These are phyloP conservation scores for Danielia reshetovae DNA, from an alignment of 805 yeast genomes.

Conservation along the genomic window DNA sequence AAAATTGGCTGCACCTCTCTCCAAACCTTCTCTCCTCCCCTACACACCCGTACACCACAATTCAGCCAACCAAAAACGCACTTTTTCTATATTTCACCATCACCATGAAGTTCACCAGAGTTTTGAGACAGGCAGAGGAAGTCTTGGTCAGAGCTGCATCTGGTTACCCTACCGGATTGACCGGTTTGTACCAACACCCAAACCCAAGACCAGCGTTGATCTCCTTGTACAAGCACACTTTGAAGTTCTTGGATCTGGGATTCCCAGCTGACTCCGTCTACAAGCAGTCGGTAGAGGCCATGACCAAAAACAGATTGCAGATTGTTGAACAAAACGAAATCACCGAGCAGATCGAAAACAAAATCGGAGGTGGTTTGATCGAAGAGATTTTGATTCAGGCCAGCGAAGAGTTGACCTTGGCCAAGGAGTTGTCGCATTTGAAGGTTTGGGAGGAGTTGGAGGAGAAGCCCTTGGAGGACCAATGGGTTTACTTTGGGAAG, in stretches of 20 bases:
- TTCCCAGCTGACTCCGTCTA: conserved; percentile 75
- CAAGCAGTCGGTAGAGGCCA: conserved; percentile 65
- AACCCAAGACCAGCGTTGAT: conserved; percentile 77
- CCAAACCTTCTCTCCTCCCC: neutral
- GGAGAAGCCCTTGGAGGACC: conserved; percentile 76
- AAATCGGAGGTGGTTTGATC: conserved; percentile 78
- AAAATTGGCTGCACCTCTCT: conserved; percentile 6
- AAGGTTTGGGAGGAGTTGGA: conserved; percentile 77
- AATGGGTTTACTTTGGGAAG: conserved; percentile 80
- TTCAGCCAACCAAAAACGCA: conserved; percentile 12
- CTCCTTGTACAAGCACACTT: conserved; percentile 66
- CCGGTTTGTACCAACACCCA: conserved; percentile 78
- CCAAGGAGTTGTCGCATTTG: conserved; percentile 63
- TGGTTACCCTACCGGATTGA: conserved; percentile 76
- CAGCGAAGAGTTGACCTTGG: conserved; percentile 68
- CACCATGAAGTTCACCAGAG: conserved; percentile 39
- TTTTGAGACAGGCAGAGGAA: conserved; percentile 42
- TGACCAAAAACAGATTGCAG: conserved; percentile 65
- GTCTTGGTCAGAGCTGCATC: conserved; percentile 55
- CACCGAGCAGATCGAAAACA: conserved; percentile 60
- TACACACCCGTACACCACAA: conserved; percentile 15
- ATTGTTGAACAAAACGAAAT: conserved; percentile 63
- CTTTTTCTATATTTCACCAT: conserved; percentile 7
- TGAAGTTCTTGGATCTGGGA: conserved; percentile 51
- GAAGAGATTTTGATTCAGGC: conserved; percentile 84